Conservation (phyloP, 371 early-diverging fungal species). For the Circinella umbellata region DNA sequence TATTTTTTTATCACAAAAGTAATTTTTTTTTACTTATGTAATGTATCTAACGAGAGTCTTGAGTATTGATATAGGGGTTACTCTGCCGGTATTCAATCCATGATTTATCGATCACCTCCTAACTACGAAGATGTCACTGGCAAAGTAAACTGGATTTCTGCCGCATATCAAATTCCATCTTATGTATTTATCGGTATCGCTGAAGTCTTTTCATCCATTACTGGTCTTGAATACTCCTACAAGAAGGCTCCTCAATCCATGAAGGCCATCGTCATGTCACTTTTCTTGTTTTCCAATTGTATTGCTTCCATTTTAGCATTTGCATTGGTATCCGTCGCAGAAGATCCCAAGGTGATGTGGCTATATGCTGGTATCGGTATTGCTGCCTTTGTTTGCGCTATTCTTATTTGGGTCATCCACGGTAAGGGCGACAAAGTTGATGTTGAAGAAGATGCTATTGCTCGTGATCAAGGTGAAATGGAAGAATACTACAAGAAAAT, state of each 20-base stretch:
- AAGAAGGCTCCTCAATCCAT: constrained; percentile 77
- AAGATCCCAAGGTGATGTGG: constrained; percentile 72
- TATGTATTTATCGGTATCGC: constrained; percentile 67
- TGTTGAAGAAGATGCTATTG: constrained; percentile 34
- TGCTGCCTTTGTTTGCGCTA: constrained; percentile 22
- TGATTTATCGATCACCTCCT: constrained; percentile 58
- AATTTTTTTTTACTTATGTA: too few species aligned
- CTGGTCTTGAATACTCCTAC: constrained; percentile 83
- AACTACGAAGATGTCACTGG: constrained; percentile 32
- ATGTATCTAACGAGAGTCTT: too few species aligned
- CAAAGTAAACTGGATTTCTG: constrained; percentile 56
- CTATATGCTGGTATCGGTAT: constrained; percentile 60
- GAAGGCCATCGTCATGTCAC: constrained; percentile 78
- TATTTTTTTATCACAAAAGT: not conserved
- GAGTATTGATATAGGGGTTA: constrained; percentile 33
- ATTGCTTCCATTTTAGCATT: constrained; percentile 69
- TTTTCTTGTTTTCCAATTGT: constrained; percentile 75
- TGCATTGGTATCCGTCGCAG: constrained; percentile 66
- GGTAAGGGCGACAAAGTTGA: constrained; percentile 23
- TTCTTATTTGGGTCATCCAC: constrained; percentile 27
- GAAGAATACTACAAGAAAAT: constrained; percentile 9
- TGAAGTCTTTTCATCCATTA: constrained; percentile 74
- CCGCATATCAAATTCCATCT: constrained; percentile 69
- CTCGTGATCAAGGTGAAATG: constrained; percentile 14
- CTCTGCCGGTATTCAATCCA: constrained; percentile 67